Base-by-base conservation (phyloP, 2,329 filamentous ascomycete species). In the Colletotrichum phormii region DNA sequence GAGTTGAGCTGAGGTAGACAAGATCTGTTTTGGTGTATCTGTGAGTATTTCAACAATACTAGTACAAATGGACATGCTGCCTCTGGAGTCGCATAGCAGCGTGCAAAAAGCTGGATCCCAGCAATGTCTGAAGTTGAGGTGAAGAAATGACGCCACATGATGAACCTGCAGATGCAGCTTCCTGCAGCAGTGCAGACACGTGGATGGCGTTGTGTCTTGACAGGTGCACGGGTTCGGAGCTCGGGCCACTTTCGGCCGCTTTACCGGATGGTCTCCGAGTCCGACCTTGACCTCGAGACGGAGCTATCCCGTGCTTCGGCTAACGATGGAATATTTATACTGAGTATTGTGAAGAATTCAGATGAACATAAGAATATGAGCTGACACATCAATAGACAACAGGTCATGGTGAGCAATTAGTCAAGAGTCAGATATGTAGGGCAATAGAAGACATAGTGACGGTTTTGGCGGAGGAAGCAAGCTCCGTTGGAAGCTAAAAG, bases 181-280 rank as follows among this genome's bases (percentile, higher is more conserved):
- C 31, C 37, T 42, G 37, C 37, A 18, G 37, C 37, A 42, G 15
- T 37, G 31, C 31, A 64, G n/a, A 37, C 61, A 64, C 61, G 61
- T 64, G 61, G 61, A 5, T n/a, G 11, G n/a, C 46, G 61, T 54
- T 64, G 42, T 63, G 60, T 53, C 46, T 62, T 63, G 61, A 64
- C 49, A 37, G 49, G 26, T 37, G 61, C 61, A 63, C 61, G 49
- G 46, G 60, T 63, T 63, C 13, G 5, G 22, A 64, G 61, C 61
- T 64, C 61, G 49, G 49, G 29, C 49, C 61, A 64, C 12, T n/a
- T 12, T 24, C 12, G 2, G 60, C 61, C 31, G 61, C 61, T 64
- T 64, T 63, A 63, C 13, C 31, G 12, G 13, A 8, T 29, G 18
- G 26, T 26, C 60, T 33, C 60, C 37, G 60, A 42, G 1, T 42